These are phyloP conservation scores for Magnusiomyces paraingens DNA, from an alignment of 1,139 yeast species.

Conservation along the genomic window DNA sequence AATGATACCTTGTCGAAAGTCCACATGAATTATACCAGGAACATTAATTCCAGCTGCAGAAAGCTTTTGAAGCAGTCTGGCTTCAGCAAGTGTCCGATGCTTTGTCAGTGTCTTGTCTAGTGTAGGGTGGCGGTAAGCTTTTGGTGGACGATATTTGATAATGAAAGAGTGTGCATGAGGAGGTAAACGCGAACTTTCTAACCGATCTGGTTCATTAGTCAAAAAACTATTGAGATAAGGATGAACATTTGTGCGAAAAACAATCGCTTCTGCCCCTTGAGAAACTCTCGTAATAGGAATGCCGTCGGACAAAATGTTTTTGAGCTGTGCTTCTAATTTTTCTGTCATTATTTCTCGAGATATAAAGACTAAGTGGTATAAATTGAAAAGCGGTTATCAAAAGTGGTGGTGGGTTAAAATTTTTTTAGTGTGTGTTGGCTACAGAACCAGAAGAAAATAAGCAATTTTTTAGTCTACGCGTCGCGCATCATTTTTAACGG, in stretches of 20 bases:
- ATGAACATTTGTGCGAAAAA: constrained; percentile 56
- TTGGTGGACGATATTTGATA: constrained; percentile 81
- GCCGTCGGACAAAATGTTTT: constrained; percentile 37
- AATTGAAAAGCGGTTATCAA: too few relatives aligned
- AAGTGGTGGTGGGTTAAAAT: too few relatives aligned
- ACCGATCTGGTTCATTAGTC: neutral
- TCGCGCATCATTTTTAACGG: too few relatives aligned
- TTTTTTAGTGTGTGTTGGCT: too few relatives aligned
- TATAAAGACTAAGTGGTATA: neutral
- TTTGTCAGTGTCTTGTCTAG: constrained; percentile 73
- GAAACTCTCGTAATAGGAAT: constrained; percentile 42
- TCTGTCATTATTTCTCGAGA: constrained; percentile 12
- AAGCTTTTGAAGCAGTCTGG: constrained; percentile 64
- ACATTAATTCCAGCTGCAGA: constrained; percentile 50
- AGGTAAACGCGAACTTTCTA: neutral
- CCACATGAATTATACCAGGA: constrained; percentile 67
- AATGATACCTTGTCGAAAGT: constrained; percentile 68
- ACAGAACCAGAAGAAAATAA: too few relatives aligned
- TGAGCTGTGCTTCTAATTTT: constrained; percentile 32
- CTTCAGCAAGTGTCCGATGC: constrained; percentile 78
- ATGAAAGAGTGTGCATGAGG: constrained; percentile 39
- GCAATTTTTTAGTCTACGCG: too few relatives aligned
- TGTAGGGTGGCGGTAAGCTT: constrained; percentile 80
- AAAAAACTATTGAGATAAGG: constrained; percentile 46
- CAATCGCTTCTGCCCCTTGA: constrained; percentile 96